Conservation (phyloP, 2,329 filamentous ascomycete genomes). For the Hymenoscyphus salicellus region DNA sequence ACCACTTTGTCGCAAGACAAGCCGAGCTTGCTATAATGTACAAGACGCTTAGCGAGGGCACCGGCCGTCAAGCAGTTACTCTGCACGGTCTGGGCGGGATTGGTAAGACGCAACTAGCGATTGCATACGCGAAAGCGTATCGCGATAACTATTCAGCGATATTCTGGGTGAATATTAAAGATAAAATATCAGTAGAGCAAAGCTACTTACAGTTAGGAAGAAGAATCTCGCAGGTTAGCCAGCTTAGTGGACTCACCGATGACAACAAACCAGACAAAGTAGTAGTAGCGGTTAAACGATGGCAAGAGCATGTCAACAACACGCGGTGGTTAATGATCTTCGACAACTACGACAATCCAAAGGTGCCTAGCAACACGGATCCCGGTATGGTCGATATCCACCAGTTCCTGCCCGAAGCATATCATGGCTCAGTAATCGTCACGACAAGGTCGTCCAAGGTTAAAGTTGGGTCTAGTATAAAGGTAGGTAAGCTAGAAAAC, state of each 20-base stretch:
- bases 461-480: background rate
- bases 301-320: conserved; percentile 26
- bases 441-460: too few relatives aligned
- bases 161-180: conserved; percentile 20
- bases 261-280: conserved; percentile 9
- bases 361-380: conserved; percentile 12
- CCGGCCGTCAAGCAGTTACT: conserved; percentile 15
- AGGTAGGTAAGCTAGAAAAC: conserved; percentile 8
- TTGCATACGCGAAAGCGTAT: conserved; percentile 35
- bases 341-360: conserved; percentile 37
- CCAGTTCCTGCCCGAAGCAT: conserved; percentile 15
- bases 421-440: conserved; percentile 14
- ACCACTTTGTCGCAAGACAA: conserved; percentile 36
- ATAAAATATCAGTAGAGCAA: conserved; percentile 11
- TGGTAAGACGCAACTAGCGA: conserved; percentile 45
- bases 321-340: conserved; percentile 37
- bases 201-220: conserved; percentile 21
- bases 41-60: conserved; percentile 27
- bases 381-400: conserved; percentile 13
- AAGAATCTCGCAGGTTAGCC: conserved; percentile 3
- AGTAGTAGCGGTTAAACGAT: conserved; percentile 14
- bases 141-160: conserved; percentile 18
- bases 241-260: conserved; percentile 2
- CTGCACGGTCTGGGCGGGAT: conserved; percentile 43
- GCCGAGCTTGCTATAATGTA: conserved; percentile 35